These are phyloP conservation scores for Lentinula raphanica DNA, from an alignment of 768 basidiomycete genomes.

Conservation along the genomic window DNA sequence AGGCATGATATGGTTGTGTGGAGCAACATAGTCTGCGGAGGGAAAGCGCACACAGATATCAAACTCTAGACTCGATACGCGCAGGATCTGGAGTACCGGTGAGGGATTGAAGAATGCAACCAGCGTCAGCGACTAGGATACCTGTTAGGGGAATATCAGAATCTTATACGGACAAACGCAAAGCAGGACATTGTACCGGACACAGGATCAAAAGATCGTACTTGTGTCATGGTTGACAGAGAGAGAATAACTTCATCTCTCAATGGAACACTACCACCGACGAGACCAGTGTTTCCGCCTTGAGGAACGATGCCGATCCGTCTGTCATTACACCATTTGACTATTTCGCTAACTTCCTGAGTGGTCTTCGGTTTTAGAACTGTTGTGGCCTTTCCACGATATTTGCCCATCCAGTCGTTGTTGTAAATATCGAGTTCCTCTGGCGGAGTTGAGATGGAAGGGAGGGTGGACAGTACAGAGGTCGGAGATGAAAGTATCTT, in stretches of 20 bases:
- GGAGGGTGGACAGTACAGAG: conserved; percentile 64
- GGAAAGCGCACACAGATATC: background rate
- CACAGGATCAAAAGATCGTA: conserved; percentile 79
- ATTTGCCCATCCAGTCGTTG: conserved; percentile 95
- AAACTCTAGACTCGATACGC: too few species aligned
- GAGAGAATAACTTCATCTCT: conserved; percentile 85
- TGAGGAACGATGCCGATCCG: conserved; percentile 92
- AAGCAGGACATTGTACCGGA: conserved; percentile 50
- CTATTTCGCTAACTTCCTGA: conserved; percentile 80
- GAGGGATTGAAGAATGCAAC: conserved; percentile 85
- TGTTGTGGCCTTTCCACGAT: conserved; percentile 75
- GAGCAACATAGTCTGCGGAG: conserved; percentile 62
- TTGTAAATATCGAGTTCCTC: conserved; percentile 79
- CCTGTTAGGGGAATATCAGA: conserved; percentile 39
- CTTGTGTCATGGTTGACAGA: conserved; percentile 73
- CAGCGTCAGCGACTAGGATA: conserved; percentile 88
- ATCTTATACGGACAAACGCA: conserved; percentile 6
- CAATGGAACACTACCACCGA: conserved; percentile 90
- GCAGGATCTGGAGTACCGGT: conserved; percentile 25
- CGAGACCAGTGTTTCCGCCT: conserved; percentile 97
- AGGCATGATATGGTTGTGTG: conserved; percentile 93
- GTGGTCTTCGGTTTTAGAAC: conserved; percentile 88
- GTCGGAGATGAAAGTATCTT: conserved; percentile 50
- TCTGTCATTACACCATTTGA: conserved; percentile 80
- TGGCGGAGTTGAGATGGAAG: conserved; percentile 38